These are phyloP conservation scores for Paracorniculantispora psalliotae DNA, from an alignment of 2,329 filamentous ascomycete genomes.

Conservation along the genomic window DNA sequence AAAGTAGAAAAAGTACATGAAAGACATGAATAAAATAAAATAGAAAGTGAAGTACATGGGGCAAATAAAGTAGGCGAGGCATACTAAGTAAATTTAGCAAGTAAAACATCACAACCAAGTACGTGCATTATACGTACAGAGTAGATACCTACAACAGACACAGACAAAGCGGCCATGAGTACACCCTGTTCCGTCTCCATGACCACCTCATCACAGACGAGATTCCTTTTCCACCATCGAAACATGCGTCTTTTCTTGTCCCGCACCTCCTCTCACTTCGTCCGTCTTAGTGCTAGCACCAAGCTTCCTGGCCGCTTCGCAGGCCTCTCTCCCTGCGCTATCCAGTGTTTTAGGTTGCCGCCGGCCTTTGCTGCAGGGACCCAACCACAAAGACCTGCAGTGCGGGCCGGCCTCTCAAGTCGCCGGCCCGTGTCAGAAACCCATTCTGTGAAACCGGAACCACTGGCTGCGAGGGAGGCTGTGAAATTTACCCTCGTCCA, in stretches of 20 bases:
- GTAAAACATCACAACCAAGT: no score
- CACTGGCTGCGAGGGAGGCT: no score
- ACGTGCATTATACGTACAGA: no score
- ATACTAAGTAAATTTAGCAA: no score
- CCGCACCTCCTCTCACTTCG: neutral
- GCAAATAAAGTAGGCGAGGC: no score
- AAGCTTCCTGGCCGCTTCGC: neutral
- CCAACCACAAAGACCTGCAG: neutral
- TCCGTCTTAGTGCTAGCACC: neutral
- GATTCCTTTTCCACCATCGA: neutral
- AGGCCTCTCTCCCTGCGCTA: neutral
- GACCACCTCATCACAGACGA: neutral
- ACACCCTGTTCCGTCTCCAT: neutral
- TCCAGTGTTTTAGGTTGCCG: constrained; percentile 4
- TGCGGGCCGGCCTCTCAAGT: no score
- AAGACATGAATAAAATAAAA: no score
- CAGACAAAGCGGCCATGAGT: no score
- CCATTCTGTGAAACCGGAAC: neutral
- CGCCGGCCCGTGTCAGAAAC: neutral
- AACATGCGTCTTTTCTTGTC: neutral
- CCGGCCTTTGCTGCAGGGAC: neutral
- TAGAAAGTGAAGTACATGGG: no score
- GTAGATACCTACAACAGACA: no score
- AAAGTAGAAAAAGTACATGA: neutral
- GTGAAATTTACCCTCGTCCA: neutral